phyloP scores from a whole-genome alignment of 352 stramenopile species.

The Phytopythium mirpurense region DNA sequence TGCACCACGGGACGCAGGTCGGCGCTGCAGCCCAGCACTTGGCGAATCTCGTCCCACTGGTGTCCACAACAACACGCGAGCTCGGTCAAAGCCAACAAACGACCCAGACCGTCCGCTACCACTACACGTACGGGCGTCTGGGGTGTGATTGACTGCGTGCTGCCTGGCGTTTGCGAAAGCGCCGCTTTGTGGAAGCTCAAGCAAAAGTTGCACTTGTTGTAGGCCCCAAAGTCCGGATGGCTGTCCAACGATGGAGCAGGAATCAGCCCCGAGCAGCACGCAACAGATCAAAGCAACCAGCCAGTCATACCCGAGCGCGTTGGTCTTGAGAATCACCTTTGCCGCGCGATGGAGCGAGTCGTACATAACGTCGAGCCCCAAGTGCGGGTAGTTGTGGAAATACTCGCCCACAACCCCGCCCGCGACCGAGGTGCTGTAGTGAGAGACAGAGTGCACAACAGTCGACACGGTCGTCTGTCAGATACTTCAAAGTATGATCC shows the following conservation, averaged over 20 bases:
- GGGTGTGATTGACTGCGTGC: slow-evolving; percentile 61
- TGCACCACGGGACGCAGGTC: slow-evolving; percentile 70
- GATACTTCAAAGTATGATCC: too few species aligned
- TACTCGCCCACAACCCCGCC: slow-evolving; percentile 62
- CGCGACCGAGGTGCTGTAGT: slow-evolving; percentile 34
- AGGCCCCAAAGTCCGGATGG: slow-evolving; percentile 74
- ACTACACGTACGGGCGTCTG: slow-evolving; percentile 48
- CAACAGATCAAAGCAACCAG: background rate
- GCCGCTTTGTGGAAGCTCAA: slow-evolving; percentile 45
- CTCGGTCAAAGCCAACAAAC: background rate
- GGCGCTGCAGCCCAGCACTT: slow-evolving; percentile 35
- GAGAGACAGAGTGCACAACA: too few species aligned
- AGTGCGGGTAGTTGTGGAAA: slow-evolving; percentile 84
- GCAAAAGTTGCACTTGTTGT: slow-evolving; percentile 84
- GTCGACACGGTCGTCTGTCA: too few species aligned
- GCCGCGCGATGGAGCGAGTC: slow-evolving; percentile 57
- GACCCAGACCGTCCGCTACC: background rate
- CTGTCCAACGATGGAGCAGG: too few species aligned
- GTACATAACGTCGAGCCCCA: slow-evolving; percentile 78
- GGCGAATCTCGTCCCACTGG: slow-evolving; percentile 68
- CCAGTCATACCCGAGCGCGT: slow-evolving; percentile 52
- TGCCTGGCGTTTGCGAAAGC: slow-evolving; percentile 33
- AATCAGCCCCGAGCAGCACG: background rate
- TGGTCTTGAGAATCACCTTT: slow-evolving; percentile 81
- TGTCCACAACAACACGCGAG: background rate